Conservation (phyloP, 805 yeast genomes). For the Brettanomyces anomalus region DNA sequence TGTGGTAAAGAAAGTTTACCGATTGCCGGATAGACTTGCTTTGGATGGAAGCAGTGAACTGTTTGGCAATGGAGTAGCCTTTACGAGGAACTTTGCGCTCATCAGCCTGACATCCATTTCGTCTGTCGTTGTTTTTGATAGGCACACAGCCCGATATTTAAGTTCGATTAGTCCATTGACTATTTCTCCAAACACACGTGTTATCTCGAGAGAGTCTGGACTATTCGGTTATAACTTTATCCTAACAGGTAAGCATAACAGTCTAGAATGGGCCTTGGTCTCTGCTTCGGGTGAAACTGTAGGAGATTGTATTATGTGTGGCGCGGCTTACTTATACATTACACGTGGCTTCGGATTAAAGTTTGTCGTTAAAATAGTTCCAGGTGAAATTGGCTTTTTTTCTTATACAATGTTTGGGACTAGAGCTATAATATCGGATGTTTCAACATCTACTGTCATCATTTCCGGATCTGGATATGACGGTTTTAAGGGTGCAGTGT, state of each 20-base stretch:
- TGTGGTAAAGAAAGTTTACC: background rate
- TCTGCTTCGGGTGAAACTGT: slow-evolving; percentile 23
- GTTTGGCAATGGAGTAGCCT: slow-evolving; percentile 30
- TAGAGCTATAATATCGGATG: slow-evolving; percentile 6
- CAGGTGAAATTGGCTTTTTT: slow-evolving; percentile 2
- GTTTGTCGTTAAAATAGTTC: slow-evolving; percentile 11
- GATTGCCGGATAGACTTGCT: background rate
- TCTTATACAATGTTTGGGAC: slow-evolving; percentile 16
- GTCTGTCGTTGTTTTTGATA: slow-evolving; percentile 28
- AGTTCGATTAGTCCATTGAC: background rate
- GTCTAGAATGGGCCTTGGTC: slow-evolving; percentile 21
- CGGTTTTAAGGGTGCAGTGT: slow-evolving; percentile 38
- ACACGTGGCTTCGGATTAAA: slow-evolving; percentile 1
- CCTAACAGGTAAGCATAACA: slow-evolving; percentile 12
- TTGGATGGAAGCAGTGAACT: slow-evolving; percentile 29
- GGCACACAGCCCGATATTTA: slow-evolving; percentile 1
- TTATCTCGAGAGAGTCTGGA: slow-evolving; percentile 15
- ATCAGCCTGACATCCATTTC: slow-evolving; percentile 32
- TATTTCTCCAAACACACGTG: slow-evolving; percentile 3
- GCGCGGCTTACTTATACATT: slow-evolving; percentile 28
- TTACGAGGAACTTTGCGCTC: slow-evolving; percentile 19
- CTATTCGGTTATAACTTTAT: slow-evolving; percentile 22
- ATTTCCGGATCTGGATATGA: slow-evolving; percentile 27
- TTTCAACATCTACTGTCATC: slow-evolving; percentile 17
- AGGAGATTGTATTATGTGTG: slow-evolving; percentile 27